Evolutionary conservation across 2,329 filamentous ascomycete species (phyloP).

Genomic region (Tolypocladium capitatum): DNA sequence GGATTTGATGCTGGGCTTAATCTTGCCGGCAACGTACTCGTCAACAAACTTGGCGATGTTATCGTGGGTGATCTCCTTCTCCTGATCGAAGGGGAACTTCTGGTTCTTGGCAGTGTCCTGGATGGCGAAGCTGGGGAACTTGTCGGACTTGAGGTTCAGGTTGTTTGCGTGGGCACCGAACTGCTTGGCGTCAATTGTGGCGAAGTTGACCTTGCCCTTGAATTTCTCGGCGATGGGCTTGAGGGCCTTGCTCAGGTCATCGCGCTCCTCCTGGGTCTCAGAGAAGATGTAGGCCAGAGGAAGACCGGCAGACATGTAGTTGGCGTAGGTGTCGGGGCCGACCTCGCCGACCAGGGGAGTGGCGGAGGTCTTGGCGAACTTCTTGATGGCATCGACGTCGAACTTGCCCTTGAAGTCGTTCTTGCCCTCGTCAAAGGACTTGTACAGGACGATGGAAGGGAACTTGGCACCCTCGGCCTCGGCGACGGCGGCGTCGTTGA

Average conservation of each 20-base stretch:
- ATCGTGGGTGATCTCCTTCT: constrained; percentile 59
- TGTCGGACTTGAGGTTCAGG: constrained; percentile 90
- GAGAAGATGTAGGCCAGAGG: constrained; percentile 97
- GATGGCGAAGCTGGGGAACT: constrained; percentile 96
- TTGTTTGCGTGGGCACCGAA: constrained; percentile 93
- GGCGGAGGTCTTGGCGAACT: constrained; percentile 72
- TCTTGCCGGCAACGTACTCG: constrained; percentile 72
- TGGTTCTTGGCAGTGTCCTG: constrained; percentile 91
- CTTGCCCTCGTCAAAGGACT: constrained; percentile 96
- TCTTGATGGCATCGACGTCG: constrained; percentile 63
- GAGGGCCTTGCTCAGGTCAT: constrained; percentile 59
- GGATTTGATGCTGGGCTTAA: constrained; percentile 95
- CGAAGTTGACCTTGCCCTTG: constrained; percentile 94
- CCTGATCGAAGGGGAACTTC: constrained; percentile 90
- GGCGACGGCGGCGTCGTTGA: constrained; percentile 70
- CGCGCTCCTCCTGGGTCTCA: constrained; percentile 81
- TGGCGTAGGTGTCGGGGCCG: constrained; percentile 89
- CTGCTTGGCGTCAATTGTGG: constrained; percentile 86
- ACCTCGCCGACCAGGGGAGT: constrained; percentile 92
- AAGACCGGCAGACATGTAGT: constrained; percentile 85
- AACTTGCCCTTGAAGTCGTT: constrained; percentile 67
- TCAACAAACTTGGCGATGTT: constrained; percentile 72
- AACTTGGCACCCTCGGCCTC: constrained; percentile 81
- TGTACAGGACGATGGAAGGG: constrained; percentile 87
- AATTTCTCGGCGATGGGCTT: constrained; percentile 82